Conservation (phyloP, 129 eudicot genomes). For the Ambrosia trifida region DNA sequence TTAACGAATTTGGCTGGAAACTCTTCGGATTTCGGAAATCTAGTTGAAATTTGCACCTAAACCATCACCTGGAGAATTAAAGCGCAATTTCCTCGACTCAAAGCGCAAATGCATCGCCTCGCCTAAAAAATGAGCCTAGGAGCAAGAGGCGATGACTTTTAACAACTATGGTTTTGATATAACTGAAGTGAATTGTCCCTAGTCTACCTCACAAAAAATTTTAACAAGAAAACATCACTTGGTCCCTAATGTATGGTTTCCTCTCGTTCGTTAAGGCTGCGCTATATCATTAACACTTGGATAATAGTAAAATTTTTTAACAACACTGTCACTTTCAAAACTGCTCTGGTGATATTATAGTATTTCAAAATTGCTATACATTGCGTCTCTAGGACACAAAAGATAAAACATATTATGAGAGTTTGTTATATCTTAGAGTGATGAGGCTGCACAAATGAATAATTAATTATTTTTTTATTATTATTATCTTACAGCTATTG, state of each 20-base stretch:
- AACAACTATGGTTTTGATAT: conserved; percentile 8
- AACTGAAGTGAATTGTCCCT: background rate
- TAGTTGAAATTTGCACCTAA: no score
- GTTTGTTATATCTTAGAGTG: background rate
- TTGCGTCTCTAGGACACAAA: background rate
- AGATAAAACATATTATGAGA: background rate
- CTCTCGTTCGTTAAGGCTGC: background rate
- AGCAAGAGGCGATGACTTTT: no score
- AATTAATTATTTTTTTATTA: background rate
- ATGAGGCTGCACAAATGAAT: background rate
- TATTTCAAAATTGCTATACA: background rate
- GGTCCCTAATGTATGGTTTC: background rate
- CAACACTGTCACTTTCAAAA: background rate
- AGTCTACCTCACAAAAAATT: background rate
- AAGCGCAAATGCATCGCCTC: no score
- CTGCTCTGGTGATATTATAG: background rate
- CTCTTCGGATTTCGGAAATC: no score
- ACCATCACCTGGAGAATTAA: no score
- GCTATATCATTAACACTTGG: background rate
- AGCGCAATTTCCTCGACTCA: no score
- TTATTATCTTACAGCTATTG: conserved; percentile 5
- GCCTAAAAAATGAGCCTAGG: no score
- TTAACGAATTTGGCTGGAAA: no score
- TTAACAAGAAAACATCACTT: conserved; percentile 1
- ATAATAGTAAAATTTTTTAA: background rate